These are phyloP conservation scores for Persicaria maculosa DNA, from an alignment of 148 eudicot species.

Conservation along the genomic window DNA sequence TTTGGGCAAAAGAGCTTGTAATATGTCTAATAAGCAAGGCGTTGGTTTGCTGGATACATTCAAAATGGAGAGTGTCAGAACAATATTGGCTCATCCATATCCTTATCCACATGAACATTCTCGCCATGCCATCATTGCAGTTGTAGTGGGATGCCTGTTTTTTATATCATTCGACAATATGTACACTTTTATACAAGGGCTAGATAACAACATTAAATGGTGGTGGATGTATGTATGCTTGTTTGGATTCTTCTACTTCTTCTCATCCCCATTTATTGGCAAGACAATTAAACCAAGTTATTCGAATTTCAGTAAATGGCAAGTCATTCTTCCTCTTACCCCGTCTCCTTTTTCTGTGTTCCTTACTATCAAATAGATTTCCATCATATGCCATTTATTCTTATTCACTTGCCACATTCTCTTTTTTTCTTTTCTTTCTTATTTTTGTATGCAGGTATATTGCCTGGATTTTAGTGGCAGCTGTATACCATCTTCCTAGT, in stretches of 20 bases:
- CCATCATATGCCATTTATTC: neutral
- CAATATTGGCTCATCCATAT: conserved; percentile 73
- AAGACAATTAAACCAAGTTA: conserved; percentile 96
- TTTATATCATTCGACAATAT: conserved; percentile 94
- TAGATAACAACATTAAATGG: conserved; percentile 94
- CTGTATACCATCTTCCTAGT: conserved; percentile 96
- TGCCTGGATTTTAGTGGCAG: conserved; percentile 92
- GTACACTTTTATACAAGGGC: conserved; percentile 90
- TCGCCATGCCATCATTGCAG: conserved; percentile 91
- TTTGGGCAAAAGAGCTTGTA: neutral
- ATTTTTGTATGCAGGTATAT: conserved; percentile 61
- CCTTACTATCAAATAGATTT: neutral
- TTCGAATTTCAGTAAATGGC: conserved; percentile 95
- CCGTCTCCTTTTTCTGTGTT: conserved; percentile 1
- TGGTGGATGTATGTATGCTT: conserved; percentile 96
- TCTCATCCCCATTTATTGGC: conserved; percentile 96
- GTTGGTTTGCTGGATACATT: conserved; percentile 67
- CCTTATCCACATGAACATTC: conserved; percentile 99
- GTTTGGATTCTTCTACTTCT: conserved; percentile 98
- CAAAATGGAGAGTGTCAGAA: conserved; percentile 84
- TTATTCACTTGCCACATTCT: neutral
- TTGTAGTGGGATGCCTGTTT: conserved; percentile 84
- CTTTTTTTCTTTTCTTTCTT: neutral
- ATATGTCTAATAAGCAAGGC: conserved; percentile 43
- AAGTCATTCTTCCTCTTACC: conserved; percentile 21